Evolutionary conservation across 768 basidiomycete genomes (phyloP), one percentile per base, ranked within the genome.

Genomic region (Amanita jacksonii): DNA sequence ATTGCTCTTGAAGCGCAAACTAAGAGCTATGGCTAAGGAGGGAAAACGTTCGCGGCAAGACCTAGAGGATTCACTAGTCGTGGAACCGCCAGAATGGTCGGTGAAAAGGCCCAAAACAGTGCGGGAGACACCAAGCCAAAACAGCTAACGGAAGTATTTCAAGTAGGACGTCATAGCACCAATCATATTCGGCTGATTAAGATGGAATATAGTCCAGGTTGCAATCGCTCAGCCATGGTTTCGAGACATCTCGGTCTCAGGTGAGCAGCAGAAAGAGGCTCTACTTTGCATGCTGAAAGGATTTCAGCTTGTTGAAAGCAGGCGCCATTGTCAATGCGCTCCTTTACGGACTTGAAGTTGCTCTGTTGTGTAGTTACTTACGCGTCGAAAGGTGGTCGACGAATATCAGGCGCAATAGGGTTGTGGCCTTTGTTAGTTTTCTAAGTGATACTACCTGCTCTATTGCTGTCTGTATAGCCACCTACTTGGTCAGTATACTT

Each of bases 401-500:
- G 18, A 42, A 20, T 27, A 12, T 12, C 12, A 31, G 27, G 31
- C 28, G 27, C 12, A 13, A 19, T 13, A 41, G 18, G 28, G 23
- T 22, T 13, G 19, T 33, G 15, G 7, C 25, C 12, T 2, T 30
- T 7, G 33, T 23, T 16, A 33, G 8, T 15, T 20, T 22, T 23
- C 23, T 22, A 18, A 42, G 31, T 27, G 41, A 42, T 19, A 9
- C 41, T 0, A 8, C 33, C 30, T 42, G 41, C 27, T 32, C 41
- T 12, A 16, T 41, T 30, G 41, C 20, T 4, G 25, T 41, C 7
- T 41, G 40, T 12, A 10, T 19, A 30, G 28, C 15, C 33, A 15
- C 18, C 10, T 42, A 42, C 33, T 20, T 42, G 31, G 41, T 42
- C 19, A 42, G 41, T n/a, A n/a, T n/a, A n/a, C n/a, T n/a, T n/a